Conservation (phyloP, 495 filamentous ascomycete genomes). For the Trypethelium eluteriae region DNA sequence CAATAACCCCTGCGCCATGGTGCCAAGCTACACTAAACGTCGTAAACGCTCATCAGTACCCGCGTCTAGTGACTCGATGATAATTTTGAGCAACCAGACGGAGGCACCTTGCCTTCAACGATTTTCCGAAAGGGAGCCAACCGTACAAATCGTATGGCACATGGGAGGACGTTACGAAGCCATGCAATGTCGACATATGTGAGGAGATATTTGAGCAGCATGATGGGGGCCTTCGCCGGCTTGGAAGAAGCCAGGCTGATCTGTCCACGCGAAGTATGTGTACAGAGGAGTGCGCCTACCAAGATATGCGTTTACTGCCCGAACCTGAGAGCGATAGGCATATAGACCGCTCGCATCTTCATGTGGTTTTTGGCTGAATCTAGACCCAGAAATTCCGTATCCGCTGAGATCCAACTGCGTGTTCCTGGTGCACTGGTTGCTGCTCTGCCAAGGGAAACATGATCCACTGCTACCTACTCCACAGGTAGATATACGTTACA, state of each 20-base stretch:
- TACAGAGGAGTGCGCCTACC: neutral
- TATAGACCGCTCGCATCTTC: neutral
- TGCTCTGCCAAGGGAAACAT: neutral
- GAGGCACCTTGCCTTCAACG: neutral
- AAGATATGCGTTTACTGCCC: neutral
- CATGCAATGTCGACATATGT: neutral
- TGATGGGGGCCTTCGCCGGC: neutral
- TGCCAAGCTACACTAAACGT: neutral
- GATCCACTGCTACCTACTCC: conserved; percentile 1
- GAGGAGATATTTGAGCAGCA: neutral
- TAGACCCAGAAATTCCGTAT: neutral
- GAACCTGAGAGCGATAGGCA: neutral
- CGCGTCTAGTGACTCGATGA: neutral
- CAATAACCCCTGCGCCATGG: conserved; percentile 14
- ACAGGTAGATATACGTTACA: neutral
- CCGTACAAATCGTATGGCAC: neutral
- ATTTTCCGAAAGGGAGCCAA: neutral
- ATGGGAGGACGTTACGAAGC: neutral
- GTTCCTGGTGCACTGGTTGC: neutral
- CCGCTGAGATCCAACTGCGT: neutral
- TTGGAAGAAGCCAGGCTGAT: neutral
- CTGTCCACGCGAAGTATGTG: neutral
- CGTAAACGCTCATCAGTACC: neutral
- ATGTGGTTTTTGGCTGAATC: neutral
- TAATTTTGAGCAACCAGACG: neutral